These are phyloP conservation scores for Roridomyces roridus DNA, from an alignment of 768 basidiomycete species.

Conservation along the genomic window DNA sequence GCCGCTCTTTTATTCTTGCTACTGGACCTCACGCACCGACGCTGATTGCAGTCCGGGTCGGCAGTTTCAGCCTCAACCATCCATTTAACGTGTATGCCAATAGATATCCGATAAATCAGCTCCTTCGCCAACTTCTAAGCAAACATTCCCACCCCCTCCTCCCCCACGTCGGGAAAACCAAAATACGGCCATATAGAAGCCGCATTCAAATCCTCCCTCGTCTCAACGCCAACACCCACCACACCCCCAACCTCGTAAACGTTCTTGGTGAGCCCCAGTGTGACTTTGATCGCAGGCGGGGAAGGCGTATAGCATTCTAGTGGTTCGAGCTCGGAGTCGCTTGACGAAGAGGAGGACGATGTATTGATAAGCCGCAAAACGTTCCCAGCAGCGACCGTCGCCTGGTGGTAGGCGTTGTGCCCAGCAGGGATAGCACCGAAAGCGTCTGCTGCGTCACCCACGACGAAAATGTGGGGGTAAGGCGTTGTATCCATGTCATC, in stretches of 20 bases:
- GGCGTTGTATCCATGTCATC: conserved; percentile 31
- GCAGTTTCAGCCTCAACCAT: too few relatives aligned
- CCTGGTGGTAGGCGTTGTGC: conserved; percentile 60
- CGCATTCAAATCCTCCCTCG: conserved; percentile 54
- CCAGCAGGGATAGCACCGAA: conserved; percentile 70
- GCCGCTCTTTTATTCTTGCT: too few relatives aligned
- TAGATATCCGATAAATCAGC: not conserved
- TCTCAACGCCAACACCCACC: conserved; percentile 51
- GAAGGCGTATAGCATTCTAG: conserved; percentile 47
- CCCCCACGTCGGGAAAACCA: conserved; percentile 45
- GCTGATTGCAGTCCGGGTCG: too few relatives aligned
- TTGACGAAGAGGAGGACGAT: not conserved
- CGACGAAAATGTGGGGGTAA: conserved; percentile 62
- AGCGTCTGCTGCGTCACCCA: conserved; percentile 69
- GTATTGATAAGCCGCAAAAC: conserved; percentile 48
- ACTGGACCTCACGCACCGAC: too few relatives aligned
- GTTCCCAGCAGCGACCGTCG: conserved; percentile 60
- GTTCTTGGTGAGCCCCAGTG: conserved; percentile 60
- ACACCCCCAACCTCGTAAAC: conserved; percentile 54
- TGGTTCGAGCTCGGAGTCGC: conserved; percentile 20
- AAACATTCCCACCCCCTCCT: conserved; percentile 35
- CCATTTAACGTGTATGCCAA: too few relatives aligned
- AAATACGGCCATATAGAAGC: conserved; percentile 52
- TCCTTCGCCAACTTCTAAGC: not conserved
- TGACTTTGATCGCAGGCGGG: conserved; percentile 63